Base-by-base conservation (phyloP, 306 rosid species). In the Begonia masoniana region DNA sequence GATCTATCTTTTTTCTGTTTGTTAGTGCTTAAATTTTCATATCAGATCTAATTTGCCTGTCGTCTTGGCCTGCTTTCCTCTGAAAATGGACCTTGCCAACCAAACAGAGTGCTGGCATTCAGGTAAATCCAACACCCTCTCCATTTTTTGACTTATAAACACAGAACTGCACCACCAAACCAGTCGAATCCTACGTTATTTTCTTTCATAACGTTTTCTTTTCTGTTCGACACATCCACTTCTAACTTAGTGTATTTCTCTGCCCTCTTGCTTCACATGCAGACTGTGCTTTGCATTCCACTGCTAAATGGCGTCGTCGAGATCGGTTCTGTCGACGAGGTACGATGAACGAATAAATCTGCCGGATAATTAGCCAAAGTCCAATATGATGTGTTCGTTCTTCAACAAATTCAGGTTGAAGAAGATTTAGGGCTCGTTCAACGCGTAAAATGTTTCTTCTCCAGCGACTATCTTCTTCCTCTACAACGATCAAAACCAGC, bases 261-360 rank as follows among this genome's bases (percentile, higher is more conserved):
- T 26, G 35, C 35, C 35, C 6, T 26, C 35, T 26, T 26, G 2
- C 55, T 1, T 4, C 41, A 13, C 47, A 24, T 58, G 67, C 87
- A 91, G 88, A 86, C 99, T 0, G 96, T 91, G 50, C 79, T 91
- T 51, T 91, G 99, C 77, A 78, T 91, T 77, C 99, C 99, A 49
- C 60, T 91, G 8, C 66, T 81, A 11, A 85, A 79, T 52, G 99
- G 96, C 47, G 96, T 91, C 12, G 94, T 91, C 13, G 99, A 91
- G 59, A 53, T 91, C 0, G 99, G 99, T 63, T 75, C 94, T 47
- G 79, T 76, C 0, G 88, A 83, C 4, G 82, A 66, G 91, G 97
- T 87, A 62, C 4, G 35, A 26, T 6, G 6, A 26, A 6, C 35
- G 19, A 26, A 45, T 3, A 10, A 2, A 4, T 6, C 17, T n/a